Evolutionary conservation across 768 basidiomycete genomes (phyloP), one percentile per base, ranked within the genome.

Genomic region (Suillus bovinus): DNA sequence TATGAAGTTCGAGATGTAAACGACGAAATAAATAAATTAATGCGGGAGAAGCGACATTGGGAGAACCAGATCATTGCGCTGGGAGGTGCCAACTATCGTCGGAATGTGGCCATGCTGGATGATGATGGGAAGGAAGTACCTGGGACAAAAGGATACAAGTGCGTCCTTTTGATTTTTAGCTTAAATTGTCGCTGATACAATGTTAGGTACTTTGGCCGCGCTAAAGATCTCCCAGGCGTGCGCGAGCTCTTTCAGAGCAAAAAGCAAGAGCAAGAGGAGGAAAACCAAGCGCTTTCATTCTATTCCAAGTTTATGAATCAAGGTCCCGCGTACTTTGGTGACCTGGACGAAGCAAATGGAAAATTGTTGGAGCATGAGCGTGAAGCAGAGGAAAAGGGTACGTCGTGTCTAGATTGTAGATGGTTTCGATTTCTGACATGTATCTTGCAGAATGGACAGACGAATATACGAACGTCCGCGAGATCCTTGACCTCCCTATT

Each of bases 131-230:
- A 91, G 74, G 95, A 98, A 74, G 95, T 98, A 0, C 96, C 95
- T 0, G 95, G 95, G 3, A 97, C 95, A 10, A 90, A 96, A 69
- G 96, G 96, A 63, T 99, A 99, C 84, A 99, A 98, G 95, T 94
- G 65, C 59, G 87, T 76, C 20, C 33, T 36, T 22, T 38, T 33
- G 1, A 29, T 24, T 11, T n/a, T 3, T 46, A 20, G 24, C 13
- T 29, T 42, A 27, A 27, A 49, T 24, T 13, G 41, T 49, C n/a
- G 10, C 55, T 39, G 42, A 49, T 20, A 16, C 24, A 42, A 11
- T 39, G 59, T 2, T 63, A 96, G 95, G 72, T 99, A 98, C 76
- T 99, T 99, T 73, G 96, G 96, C 61, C 89, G 96, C 33, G 94
- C 96, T 4, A 96, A 94, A 73, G 96, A 99, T 60, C 80, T 99